Evolutionary conservation across 2,329 filamentous ascomycete species (phyloP).

Genomic region (Cladobotryum mycophilum): DNA sequence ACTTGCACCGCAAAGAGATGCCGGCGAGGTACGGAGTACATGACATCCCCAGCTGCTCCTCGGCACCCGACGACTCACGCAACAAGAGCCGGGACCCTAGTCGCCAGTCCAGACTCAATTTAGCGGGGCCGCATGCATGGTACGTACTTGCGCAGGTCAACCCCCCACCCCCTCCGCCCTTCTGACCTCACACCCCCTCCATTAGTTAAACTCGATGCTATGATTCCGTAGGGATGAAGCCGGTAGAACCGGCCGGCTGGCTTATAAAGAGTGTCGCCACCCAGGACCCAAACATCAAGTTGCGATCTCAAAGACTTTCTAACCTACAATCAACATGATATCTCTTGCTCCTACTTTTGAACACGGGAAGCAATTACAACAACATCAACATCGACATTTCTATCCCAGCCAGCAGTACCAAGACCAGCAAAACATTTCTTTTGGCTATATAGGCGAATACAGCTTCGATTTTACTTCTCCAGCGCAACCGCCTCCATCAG

Average conservation of each 20-base stretch:
- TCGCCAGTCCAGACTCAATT: no score
- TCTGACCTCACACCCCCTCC: neutral
- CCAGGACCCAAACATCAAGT: neutral
- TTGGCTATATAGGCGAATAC: constrained; percentile 11
- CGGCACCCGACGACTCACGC: no score
- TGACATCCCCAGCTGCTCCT: no score
- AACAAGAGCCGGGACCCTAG: no score
- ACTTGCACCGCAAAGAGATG: no score
- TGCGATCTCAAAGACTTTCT: constrained; percentile 7
- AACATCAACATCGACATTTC: constrained; percentile 15
- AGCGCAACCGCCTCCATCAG: constrained; percentile 15
- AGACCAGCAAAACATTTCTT: constrained; percentile 16
- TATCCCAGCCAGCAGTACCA: constrained; percentile 5
- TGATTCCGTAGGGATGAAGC: constrained; percentile 2
- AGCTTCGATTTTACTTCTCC: constrained; percentile 6
- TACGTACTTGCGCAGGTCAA: neutral
- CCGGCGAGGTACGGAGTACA: no score
- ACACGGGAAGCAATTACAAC: constrained; percentile 7
- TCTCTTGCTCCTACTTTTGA: constrained; percentile 17
- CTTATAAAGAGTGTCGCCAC: constrained; percentile 15
- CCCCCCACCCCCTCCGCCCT: neutral
- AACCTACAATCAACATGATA: constrained; percentile 23
- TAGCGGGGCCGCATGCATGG: no score
- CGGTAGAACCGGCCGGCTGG: constrained; percentile 9
- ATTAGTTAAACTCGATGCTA: neutral